Base-by-base conservation (phyloP, 345 rosid genomes). In the Gynandropsis gynandra region DNA sequence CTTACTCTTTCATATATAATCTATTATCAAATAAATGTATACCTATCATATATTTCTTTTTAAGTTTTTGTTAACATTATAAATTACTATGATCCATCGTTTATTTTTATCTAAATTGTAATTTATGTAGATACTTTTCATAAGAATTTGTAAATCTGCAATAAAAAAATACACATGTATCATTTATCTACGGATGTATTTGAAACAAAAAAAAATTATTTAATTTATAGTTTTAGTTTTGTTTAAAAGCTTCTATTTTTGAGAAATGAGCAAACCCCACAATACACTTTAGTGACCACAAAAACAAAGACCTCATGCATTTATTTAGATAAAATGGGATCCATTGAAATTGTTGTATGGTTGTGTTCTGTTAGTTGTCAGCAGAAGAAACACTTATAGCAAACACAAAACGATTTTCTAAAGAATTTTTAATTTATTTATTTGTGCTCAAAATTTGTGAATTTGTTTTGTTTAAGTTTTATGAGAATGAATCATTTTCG, bases 211-310 rank as follows among this genome's bases (percentile, higher is more conserved):
- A 7, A 33, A 33, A 33, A 33, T 33, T 7, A 33, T 33, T 33
- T 33, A 33, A 11, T 33, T 47, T 40, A 0, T 17, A 3, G 11
- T 49, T 2, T 18, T 11, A 16, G n/a, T 36, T 9, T 36, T 38
- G 34, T 5, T 58, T 51, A 57, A 42, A 54, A 15, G 27, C 15
- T 36, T 24, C 36, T 56, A 27, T 57, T 24, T 56, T 50, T 50
- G 42, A 50, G 38, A 64, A 54, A 45, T 65, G 58, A 64, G 70
- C 38, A 12, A 65, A 65, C 59, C 64, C 70, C 45, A 65, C 70
- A 58, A 20, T 65, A 52, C 69, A 65, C 59, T 65, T 65, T 65
- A 58, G 59, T 51, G 59, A 58, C 70, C 70, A 65, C 70, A 65
- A 44, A 65, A 65, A 64, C 54, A 58, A 44, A 49, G 50, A 54